Evolutionary conservation across 2,329 filamentous ascomycete genomes (phyloP), one percentile per base, ranked within the genome.

Genomic region (Xylaria sp.): DNA sequence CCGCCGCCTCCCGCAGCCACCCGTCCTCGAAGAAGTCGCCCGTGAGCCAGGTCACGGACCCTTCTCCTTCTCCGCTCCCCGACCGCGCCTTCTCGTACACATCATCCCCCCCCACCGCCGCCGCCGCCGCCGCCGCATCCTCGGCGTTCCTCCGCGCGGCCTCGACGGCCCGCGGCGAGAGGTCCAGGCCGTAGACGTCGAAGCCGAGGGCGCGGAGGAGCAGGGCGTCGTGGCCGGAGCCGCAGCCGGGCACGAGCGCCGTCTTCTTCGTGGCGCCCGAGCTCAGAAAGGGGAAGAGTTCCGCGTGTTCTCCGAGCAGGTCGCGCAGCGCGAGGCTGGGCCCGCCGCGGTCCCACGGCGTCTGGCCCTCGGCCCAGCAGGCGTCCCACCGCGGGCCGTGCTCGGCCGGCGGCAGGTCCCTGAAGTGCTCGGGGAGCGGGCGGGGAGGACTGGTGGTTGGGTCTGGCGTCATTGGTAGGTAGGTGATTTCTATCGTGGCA

Each of bases 221-320:
- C 8, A 91, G 77, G 1, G 91, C 89, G 73, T 96, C 92, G 66
- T 94, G 88, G 4, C 91, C 92, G 43, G 83, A 82, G 0, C 91
- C 92, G 71, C 91, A 96, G 4, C 91, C 91, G 0, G 91, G 89
- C 0, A 96, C 88, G 7, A 95, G 76, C 1, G 87, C 91, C 52
- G 76, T 77, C 63, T 81, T 82, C 50, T 81, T 82, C 50, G 73
- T 62, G 6, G 37, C 26, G 5, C 20, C 21, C 19, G 19, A 37
- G 19, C 11, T 40, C 7, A 58, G 58, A n/a, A 54, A 37, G 2
- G 50, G 39, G 24, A 82, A 71, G 47, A 82, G 72, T 52, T 79
- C 76, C 11, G 71, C 63, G 1, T 76, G 73, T 55, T 78, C 72
- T 44, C 68, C 58, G 24, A 85, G 71, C 13, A 83, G 62, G 63